phyloP scores from a whole-genome alignment of 805 yeast genomes.

The Starmerella floricola region DNA sequence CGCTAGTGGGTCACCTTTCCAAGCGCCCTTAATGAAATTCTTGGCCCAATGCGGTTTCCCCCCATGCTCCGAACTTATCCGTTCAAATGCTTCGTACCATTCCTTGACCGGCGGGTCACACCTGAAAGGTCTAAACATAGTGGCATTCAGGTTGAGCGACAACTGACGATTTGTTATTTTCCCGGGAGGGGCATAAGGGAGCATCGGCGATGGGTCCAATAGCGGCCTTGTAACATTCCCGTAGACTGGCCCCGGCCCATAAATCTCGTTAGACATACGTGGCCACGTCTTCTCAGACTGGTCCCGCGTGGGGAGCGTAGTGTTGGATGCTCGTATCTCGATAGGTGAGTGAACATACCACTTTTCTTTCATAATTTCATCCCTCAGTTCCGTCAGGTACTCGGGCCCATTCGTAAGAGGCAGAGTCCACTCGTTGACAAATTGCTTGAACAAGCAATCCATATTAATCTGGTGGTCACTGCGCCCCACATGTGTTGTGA shows the following conservation, averaged over 20 bases:
- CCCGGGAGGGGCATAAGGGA: slow-evolving; percentile 40
- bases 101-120: slow-evolving; percentile 52
- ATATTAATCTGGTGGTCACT: slow-evolving; percentile 82
- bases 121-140: slow-evolving; percentile 90
- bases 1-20: too few relatives aligned
- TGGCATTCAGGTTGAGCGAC: slow-evolving; percentile 80
- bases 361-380: slow-evolving; percentile 48
- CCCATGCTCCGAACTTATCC: slow-evolving; percentile 58
- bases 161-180: slow-evolving; percentile 58
- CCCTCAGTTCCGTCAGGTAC: slow-evolving; percentile 37
- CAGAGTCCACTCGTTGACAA: slow-evolving; percentile 95
- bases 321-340: slow-evolving; percentile 87
- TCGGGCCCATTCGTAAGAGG: slow-evolving; percentile 71
- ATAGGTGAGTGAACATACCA: slow-evolving; percentile 90
- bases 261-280: neutral
- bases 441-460: slow-evolving; percentile 92
- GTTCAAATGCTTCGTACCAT: slow-evolving; percentile 81
- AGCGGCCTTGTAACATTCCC: slow-evolving; percentile 77
- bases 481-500: slow-evolving; percentile 48
- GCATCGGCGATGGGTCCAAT: slow-evolving; percentile 65
- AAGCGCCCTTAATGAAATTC: slow-evolving; percentile 60
- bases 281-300: neutral
- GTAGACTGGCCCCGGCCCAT: slow-evolving; percentile 51
- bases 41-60: slow-evolving; percentile 99
- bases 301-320: slow-evolving; percentile 29